A percentile compares a stretch with the other conserved stretches of the same genome.
phyloP scores from a whole-genome alignment of 768 basidiomycete genomes.

The Leucocoprinus sp. region DNA sequence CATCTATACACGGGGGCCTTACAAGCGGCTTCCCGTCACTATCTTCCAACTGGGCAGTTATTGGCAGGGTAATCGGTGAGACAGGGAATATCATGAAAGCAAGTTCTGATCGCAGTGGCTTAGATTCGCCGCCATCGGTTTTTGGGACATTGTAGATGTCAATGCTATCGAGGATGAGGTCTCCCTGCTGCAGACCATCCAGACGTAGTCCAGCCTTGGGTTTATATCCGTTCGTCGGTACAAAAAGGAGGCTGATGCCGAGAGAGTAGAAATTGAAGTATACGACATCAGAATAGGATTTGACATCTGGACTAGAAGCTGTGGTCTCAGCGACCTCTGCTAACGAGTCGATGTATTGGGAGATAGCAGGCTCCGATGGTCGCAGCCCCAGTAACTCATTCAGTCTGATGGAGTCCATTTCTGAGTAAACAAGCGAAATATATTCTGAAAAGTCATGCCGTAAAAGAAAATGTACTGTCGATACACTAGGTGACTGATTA shows the following conservation, averaged over 20 bases:
- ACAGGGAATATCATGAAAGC: conserved; percentile 51
- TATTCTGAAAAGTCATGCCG: too few relatives aligned
- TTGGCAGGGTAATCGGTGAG: conserved; percentile 41
- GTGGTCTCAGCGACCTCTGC: conserved; percentile 16
- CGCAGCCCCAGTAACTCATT: conserved; percentile 41
- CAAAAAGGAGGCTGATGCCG: conserved; percentile 77
- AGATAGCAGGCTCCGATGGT: conserved; percentile 39
- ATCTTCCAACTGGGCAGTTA: conserved; percentile 26
- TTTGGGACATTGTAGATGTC: conserved; percentile 71
- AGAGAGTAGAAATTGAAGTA: conserved; percentile 80
- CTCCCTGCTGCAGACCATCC: conserved; percentile 30
- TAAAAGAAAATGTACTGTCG: too few relatives aligned
- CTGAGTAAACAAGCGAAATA: too few relatives aligned
- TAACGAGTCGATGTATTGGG: conserved; percentile 34
- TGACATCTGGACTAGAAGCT: conserved; percentile 47
- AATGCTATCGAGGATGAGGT: conserved; percentile 57
- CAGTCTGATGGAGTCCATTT: conserved; percentile 8
- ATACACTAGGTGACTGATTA: too few relatives aligned
- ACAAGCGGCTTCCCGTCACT: conserved; percentile 27
- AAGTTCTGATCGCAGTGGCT: conserved; percentile 37
- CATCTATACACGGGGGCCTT: conserved; percentile 32
- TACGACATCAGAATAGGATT: conserved; percentile 72
- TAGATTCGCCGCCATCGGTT: conserved; percentile 22
- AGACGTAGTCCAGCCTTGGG: conserved; percentile 37
- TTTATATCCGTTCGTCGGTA: conserved; percentile 57